These are phyloP conservation scores for Cadophora gregata DNA, from an alignment of 2,329 filamentous ascomycete genomes.

Conservation along the genomic window DNA sequence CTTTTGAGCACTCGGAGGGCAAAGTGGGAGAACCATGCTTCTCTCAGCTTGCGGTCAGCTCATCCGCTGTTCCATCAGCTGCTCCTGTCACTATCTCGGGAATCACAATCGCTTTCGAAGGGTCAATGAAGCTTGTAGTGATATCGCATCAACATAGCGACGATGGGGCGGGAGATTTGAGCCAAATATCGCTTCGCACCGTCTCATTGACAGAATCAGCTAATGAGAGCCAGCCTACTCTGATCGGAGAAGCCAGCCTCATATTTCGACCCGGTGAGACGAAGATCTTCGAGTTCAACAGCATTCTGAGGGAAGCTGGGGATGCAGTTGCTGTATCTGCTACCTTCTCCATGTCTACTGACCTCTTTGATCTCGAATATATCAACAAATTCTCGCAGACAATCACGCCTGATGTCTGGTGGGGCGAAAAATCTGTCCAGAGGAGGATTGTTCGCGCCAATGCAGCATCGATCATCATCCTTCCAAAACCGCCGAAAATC, in stretches of 20 bases:
- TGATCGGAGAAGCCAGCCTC: constrained; percentile 67
- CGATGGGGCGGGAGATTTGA: constrained; percentile 1
- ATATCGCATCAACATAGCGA: constrained; percentile 46
- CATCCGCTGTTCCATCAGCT: constrained; percentile 59
- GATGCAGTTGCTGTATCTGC: constrained; percentile 71
- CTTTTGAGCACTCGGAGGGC: constrained; percentile 63
- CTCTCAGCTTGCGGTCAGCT: constrained; percentile 64
- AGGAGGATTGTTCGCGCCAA: constrained; percentile 56
- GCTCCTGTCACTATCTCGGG: constrained; percentile 57
- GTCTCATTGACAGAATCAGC: constrained; percentile 34
- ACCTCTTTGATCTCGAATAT: constrained; percentile 72
- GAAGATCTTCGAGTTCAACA: constrained; percentile 72
- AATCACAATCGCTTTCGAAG: constrained; percentile 61
- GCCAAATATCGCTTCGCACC: constrained; percentile 28
- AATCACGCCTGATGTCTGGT: constrained; percentile 56
- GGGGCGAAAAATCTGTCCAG: constrained; percentile 50
- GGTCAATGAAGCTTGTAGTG: constrained; percentile 61
- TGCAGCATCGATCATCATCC: constrained; percentile 68
- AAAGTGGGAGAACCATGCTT: constrained; percentile 65
- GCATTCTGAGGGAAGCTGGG: constrained; percentile 83
- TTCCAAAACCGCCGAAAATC: constrained; percentile 92
- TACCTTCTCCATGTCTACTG: constrained; percentile 65
- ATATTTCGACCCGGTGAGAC: constrained; percentile 70
- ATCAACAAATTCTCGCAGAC: constrained; percentile 59
- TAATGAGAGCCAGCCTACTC: constrained; percentile 44